A percentile compares a stretch with the other conserved stretches of the same genome.
Evolutionary conservation across 1,139 yeast species (phyloP).

Genomic region (Schizosaccharomyces versatilis): DNA sequence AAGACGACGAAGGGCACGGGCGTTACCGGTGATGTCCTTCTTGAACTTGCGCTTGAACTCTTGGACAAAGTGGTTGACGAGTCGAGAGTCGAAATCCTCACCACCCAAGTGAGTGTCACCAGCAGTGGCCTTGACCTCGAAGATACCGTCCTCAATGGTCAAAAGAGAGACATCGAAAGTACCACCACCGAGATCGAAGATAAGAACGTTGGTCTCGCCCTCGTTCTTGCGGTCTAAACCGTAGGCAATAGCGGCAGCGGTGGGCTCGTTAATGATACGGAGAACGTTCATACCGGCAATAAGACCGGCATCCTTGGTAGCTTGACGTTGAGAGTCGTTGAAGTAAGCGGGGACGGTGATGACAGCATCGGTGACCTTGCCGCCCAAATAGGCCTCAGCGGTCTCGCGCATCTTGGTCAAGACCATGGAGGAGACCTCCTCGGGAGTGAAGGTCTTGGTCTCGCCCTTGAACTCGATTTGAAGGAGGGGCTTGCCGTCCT

Average conservation of each 20-base stretch:
- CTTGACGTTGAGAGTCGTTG: constrained; percentile 92
- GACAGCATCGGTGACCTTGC: constrained; percentile 70
- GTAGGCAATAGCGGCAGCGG: constrained; percentile 94
- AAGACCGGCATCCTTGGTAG: constrained; percentile 93
- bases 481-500: constrained; percentile 67
- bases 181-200: constrained; percentile 96
- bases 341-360: constrained; percentile 89
- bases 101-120: constrained; percentile 99
- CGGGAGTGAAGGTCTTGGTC: constrained; percentile 81
- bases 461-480: constrained; percentile 89
- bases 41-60: constrained; percentile 96
- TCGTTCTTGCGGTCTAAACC: constrained; percentile 84
- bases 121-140: constrained; percentile 97
- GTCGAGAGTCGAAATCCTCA: constrained; percentile 96
- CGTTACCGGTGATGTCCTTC: constrained; percentile 71
- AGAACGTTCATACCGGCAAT: constrained; percentile 85
- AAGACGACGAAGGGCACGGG: constrained; percentile 93
- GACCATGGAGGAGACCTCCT: constrained; percentile 87
- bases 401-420: constrained; percentile 88
- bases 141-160: constrained; percentile 96
- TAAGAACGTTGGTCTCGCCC: constrained; percentile 70
- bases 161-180: constrained; percentile 93
- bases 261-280: constrained; percentile 88
- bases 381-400: constrained; percentile 80
- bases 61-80: constrained; percentile 77